phyloP scores from a whole-genome alignment of 1,284 basidiomycete genomes.

The Rhodofomes roseus region DNA sequence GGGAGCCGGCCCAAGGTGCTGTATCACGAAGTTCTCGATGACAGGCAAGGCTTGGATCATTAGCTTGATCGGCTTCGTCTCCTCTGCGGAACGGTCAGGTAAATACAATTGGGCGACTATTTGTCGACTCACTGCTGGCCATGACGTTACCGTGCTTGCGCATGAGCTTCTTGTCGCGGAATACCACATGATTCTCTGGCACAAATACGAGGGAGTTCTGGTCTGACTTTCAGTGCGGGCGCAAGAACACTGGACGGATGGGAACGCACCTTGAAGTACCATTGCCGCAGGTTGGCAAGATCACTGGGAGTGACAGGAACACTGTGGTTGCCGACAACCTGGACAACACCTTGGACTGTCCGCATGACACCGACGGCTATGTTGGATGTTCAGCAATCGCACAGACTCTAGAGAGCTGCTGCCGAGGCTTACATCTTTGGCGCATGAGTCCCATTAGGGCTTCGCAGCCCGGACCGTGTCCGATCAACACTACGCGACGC shows the following conservation, averaged over 20 bases:
- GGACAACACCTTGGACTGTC: slow-evolving; percentile 67
- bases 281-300: slow-evolving; percentile 46
- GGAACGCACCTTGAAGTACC: slow-evolving; percentile 58
- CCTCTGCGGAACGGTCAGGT: slow-evolving; percentile 36
- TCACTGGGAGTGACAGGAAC: slow-evolving; percentile 53
- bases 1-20: background rate
- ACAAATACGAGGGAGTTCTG: slow-evolving; percentile 68
- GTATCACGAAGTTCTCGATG: slow-evolving; percentile 48
- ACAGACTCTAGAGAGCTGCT: background rate
- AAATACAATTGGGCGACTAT: background rate
- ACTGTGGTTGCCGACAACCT: slow-evolving; percentile 69
- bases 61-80: slow-evolving; percentile 57
- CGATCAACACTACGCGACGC: slow-evolving; percentile 75
- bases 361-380: slow-evolving; percentile 51
- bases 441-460: slow-evolving; percentile 74
- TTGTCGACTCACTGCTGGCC: slow-evolving; percentile 43
- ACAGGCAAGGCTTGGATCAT: slow-evolving; percentile 58
- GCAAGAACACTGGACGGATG: background rate
- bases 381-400: slow-evolving; percentile 1
- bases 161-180: slow-evolving; percentile 48
- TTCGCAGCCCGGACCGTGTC: slow-evolving; percentile 81
- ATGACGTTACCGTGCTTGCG: slow-evolving; percentile 60
- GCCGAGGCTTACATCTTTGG: slow-evolving; percentile 50
- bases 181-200: slow-evolving; percentile 51
- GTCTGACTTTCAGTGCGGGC: background rate